Percentiles rank a stretch among this genome's conserved stretches.
These are phyloP conservation scores for Penicillium silybi DNA, from an alignment of 495 filamentous ascomycete genomes.

Conservation along the genomic window DNA sequence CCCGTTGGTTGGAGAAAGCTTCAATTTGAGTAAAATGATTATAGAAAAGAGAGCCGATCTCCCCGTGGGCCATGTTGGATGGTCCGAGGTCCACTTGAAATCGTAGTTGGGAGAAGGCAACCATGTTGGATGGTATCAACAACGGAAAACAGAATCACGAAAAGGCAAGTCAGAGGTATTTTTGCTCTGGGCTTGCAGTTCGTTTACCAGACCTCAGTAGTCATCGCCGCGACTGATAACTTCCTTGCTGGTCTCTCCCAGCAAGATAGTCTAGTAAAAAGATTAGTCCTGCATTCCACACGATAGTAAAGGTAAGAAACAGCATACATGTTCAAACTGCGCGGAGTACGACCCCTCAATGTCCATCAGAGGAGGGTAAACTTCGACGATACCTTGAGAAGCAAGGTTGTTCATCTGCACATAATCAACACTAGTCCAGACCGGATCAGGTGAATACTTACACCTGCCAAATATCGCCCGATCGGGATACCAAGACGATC, in stretches of 20 bases:
- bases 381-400: slow-evolving; percentile 50
- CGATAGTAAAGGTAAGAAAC: not conserved
- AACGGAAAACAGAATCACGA: not conserved
- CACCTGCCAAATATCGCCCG: slow-evolving; percentile 56
- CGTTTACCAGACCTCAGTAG: slow-evolving; percentile 26
- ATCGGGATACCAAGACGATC: slow-evolving; percentile 52
- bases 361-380: slow-evolving; percentile 52
- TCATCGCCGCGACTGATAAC: slow-evolving; percentile 50
- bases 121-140: slow-evolving; percentile 6
- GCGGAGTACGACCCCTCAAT: slow-evolving; percentile 54
- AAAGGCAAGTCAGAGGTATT: not conserved
- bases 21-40: not conserved
- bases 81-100: not conserved
- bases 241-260: slow-evolving; percentile 46
- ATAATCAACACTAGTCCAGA: not conserved
- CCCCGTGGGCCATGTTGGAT: not conserved
- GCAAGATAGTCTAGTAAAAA: slow-evolving; percentile 36
- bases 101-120: not conserved
- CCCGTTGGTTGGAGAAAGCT: not conserved
- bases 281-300: not conserved
- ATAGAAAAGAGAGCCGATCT: not conserved
- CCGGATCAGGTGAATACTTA: slow-evolving; percentile 25
- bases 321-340: slow-evolving; percentile 59
- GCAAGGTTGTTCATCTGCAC: slow-evolving; percentile 49
- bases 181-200: not conserved